Evolutionary conservation across 306 rosid species (phyloP), one percentile per base, ranked within the genome.

Genomic region (Citrullus amarus): DNA sequence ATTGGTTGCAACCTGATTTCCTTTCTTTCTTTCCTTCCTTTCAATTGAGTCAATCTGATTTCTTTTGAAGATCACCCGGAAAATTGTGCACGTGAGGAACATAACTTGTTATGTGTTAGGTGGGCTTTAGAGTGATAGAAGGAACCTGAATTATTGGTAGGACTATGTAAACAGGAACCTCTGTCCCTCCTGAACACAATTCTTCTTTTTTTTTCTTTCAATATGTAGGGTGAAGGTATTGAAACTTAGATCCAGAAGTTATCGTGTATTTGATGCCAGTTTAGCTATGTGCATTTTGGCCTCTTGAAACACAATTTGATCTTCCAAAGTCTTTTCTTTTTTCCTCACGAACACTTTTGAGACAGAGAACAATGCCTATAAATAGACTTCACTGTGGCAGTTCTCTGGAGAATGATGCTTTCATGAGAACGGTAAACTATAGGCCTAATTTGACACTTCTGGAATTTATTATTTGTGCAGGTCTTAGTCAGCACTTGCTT

Each of bases 61-160:
- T 58, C 48, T 76, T 76, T 1, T 7, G 70, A 22, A 53, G 2
- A 41, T 22, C 70, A 53, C 50, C 18, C 59, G 4, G 41, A 72
- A 72, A 50, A 1, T 72, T 71, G 28, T 14, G 34, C 41, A 48
- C 41, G 39, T 25, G 57, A 39, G 39, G 46, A 71, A 50, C 77
- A 72, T 28, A 16, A 43, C 78, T 53, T 72, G 75, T 25, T 25
- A 25, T 48, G 78, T 30, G 63, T 53, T 74, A 14, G 59, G 25
- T 72, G 61, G 59, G 60, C 20, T 70, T 70, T 44, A 20, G 6
- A 71, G 75, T 70, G 39, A 61, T 51, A 9, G 51, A 9, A 68
- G 54, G 22, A 71, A 16, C 60, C 30, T 72, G 77, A 72, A 72
- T 70, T 70, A 70, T 70, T 70, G 32, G 76, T 51, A 69, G 38